Conservation (phyloP, 129 eudicot genomes). For the Kitagawia praeruptora region DNA sequence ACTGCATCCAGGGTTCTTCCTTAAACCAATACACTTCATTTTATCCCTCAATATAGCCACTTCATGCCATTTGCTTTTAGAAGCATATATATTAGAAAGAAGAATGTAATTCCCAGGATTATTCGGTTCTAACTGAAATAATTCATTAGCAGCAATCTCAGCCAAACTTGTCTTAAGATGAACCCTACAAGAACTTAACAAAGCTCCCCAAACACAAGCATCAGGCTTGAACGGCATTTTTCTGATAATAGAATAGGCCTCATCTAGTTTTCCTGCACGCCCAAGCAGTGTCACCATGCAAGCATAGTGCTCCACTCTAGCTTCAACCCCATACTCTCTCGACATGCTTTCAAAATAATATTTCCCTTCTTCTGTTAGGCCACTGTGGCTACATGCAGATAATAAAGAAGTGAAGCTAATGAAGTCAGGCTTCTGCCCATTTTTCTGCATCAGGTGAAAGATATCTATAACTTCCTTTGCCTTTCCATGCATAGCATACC, state of each 20-base stretch:
- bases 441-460: conserved; percentile 45
- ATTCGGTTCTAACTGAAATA: conserved; percentile 68
- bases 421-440: conserved; percentile 54
- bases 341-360: conserved; percentile 51
- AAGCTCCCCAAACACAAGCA: conserved; percentile 96
- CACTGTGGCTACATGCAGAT: conserved; percentile 90
- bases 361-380: conserved; percentile 67
- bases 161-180: conserved; percentile 47
- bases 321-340: conserved; percentile 45
- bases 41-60: conserved; percentile 59
- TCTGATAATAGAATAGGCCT: conserved; percentile 57
- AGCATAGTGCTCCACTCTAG: conserved; percentile 77
- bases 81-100: conserved; percentile 75
- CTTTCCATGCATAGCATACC: conserved; percentile 78
- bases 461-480: conserved; percentile 50
- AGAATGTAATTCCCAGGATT: conserved; percentile 82
- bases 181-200: conserved; percentile 81
- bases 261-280: conserved; percentile 76
- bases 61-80: conserved; percentile 67
- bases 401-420: conserved; percentile 64
- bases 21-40: conserved; percentile 74
- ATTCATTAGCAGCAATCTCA: conserved; percentile 61
- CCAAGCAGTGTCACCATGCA: conserved; percentile 83
- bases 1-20: conserved; percentile 93
- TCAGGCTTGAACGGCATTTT: conserved; percentile 78